Conservation (phyloP, 768 basidiomycete genomes). For the Tulasnella sp. region DNA sequence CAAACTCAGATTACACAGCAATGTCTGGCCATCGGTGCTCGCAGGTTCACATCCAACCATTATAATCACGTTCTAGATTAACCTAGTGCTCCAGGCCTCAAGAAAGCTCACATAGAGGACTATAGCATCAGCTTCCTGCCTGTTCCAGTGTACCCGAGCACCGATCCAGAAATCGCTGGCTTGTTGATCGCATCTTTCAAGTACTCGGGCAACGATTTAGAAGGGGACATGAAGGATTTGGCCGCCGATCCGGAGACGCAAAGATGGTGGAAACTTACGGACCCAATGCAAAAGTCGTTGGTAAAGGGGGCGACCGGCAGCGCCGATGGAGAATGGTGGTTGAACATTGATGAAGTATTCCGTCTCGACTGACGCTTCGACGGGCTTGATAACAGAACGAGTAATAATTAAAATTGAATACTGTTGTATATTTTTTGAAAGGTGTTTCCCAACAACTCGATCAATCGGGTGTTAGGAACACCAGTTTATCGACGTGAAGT, state of each 20-base stretch:
- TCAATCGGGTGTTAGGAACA: neutral
- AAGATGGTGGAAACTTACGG: slow-evolving; percentile 73
- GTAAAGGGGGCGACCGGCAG: slow-evolving; percentile 66
- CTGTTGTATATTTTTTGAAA: neutral
- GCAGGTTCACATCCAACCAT: slow-evolving; percentile 45
- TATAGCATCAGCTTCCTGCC: slow-evolving; percentile 73
- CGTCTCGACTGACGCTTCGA: slow-evolving; percentile 46
- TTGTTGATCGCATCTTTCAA: slow-evolving; percentile 78
- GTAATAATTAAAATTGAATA: neutral
- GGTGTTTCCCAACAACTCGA: neutral
- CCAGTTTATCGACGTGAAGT: neutral
- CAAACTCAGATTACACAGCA: slow-evolving; percentile 44
- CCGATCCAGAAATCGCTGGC: slow-evolving; percentile 23
- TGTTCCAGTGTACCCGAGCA: slow-evolving; percentile 31
- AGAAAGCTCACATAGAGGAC: slow-evolving; percentile 54
- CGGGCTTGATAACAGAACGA: neutral
- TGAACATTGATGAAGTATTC: slow-evolving; percentile 61
- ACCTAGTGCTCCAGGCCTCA: slow-evolving; percentile 13
- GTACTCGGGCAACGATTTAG: slow-evolving; percentile 63
- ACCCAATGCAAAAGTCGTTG: slow-evolving; percentile 73
- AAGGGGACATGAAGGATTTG: slow-evolving; percentile 59
- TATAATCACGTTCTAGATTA: slow-evolving; percentile 10
- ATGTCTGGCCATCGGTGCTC: slow-evolving; percentile 67
- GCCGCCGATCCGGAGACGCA: slow-evolving; percentile 65
- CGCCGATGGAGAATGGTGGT: slow-evolving; percentile 66